These are phyloP conservation scores for Sporopachydermia lactativora DNA, from an alignment of 805 yeast genomes.

Conservation along the genomic window DNA sequence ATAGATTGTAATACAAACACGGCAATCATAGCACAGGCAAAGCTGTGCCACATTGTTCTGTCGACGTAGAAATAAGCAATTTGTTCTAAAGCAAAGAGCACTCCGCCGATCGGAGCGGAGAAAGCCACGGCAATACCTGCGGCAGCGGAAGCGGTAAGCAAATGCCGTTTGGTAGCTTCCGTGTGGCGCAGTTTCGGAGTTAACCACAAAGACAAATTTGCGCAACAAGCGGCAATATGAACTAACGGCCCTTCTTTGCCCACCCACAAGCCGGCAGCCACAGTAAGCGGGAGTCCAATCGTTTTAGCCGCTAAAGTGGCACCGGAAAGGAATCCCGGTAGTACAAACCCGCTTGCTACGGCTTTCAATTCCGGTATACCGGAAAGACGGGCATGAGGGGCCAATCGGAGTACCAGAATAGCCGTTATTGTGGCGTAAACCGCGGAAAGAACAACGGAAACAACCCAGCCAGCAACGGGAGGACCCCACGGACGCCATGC, in stretches of 20 bases:
- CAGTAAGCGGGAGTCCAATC: conserved; percentile 44
- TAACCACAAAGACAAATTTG: conserved; percentile 23
- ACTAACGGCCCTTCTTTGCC: conserved; percentile 85
- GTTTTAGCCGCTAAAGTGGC: conserved; percentile 41
- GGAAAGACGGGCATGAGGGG: conserved; percentile 31
- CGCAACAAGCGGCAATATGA: conserved; percentile 56
- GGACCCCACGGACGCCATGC: conserved; percentile 22
- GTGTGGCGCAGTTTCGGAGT: conserved; percentile 22
- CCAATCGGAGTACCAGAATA: conserved; percentile 15
- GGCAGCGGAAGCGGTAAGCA: conserved; percentile 63
- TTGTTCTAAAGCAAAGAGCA: conserved; percentile 60
- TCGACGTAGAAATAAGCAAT: conserved; percentile 50
- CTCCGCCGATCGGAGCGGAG: conserved; percentile 83
- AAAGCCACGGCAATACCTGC: conserved; percentile 80
- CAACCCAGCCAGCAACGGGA: conserved; percentile 17
- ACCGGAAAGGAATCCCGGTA: conserved; percentile 36
- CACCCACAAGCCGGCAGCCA: conserved; percentile 67
- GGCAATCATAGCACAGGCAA: conserved; percentile 64
- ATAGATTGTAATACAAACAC: conserved; percentile 42
- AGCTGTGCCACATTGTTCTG: conserved; percentile 69
- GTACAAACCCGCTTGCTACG: conserved; percentile 49
- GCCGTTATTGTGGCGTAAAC: conserved; percentile 27
- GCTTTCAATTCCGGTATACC: conserved; percentile 69
- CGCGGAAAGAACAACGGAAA: conserved; percentile 25
- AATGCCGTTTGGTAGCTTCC: conserved; percentile 52